A percentile compares a stretch with the other conserved stretches of the same genome.
Evolutionary conservation across 2,329 filamentous ascomycete species (phyloP).

Genomic region (Tolypocladium pustulatum): DNA sequence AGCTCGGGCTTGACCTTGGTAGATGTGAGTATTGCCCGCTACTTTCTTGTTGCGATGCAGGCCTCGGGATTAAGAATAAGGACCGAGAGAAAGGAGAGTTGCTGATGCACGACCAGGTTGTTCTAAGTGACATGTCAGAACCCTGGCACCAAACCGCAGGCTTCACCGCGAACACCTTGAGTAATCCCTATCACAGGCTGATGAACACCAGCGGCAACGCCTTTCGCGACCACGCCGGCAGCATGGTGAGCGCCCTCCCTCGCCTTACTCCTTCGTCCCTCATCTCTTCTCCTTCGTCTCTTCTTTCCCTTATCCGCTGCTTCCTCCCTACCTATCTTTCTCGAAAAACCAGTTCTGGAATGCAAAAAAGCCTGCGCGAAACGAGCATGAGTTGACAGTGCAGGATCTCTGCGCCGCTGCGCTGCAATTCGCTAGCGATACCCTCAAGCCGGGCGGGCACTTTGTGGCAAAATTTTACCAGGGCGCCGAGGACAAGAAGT

Average conservation of each 20-base stretch:
- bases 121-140: constrained; percentile 98
- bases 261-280: background rate
- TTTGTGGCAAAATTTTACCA: constrained; percentile 99
- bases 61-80: background rate
- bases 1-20: constrained; percentile 41
- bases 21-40: constrained; percentile 41
- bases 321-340: background rate
- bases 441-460: constrained; percentile 70
- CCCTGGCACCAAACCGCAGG: constrained; percentile 78
- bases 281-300: background rate
- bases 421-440: constrained; percentile 75
- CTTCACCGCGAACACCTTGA: constrained; percentile 80
- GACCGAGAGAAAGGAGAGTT: background rate
- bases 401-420: constrained; percentile 87
- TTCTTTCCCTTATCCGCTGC: background rate
- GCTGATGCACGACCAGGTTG: constrained; percentile 42
- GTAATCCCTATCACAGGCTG: constrained; percentile 95
- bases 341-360: background rate
- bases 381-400: background rate
- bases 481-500: constrained; percentile 69
- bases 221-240: constrained; percentile 82
- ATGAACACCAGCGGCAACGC: constrained; percentile 93
- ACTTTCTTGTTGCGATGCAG: background rate
- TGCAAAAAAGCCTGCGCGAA: background rate
- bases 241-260: constrained; percentile 59